Conservation (phyloP, 2,329 filamentous ascomycete genomes). For the Bipolaris cookei region DNA sequence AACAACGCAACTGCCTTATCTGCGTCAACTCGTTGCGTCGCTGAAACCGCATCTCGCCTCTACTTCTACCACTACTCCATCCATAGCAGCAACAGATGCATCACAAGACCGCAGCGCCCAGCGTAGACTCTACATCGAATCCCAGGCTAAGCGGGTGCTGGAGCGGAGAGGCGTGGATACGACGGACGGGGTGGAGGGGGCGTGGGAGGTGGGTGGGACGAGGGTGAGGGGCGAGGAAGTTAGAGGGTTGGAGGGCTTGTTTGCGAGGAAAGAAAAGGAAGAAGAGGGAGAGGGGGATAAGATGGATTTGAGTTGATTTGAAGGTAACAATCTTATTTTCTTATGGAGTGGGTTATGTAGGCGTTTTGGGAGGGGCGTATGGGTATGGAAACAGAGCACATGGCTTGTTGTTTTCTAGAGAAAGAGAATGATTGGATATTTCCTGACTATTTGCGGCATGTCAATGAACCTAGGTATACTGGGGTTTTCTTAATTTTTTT, state of each 20-base stretch:
- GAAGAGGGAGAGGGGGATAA: constrained; percentile 22
- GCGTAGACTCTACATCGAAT: constrained; percentile 82
- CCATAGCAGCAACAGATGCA: background rate
- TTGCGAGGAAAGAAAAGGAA: constrained; percentile 10
- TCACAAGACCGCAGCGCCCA: constrained; percentile 60
- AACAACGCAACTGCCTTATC: constrained; percentile 79
- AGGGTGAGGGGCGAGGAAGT: constrained; percentile 39
- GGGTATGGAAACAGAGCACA: background rate
- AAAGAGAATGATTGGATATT: too few species aligned
- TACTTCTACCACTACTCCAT: constrained; percentile 45
- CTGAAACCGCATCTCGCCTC: constrained; percentile 67
- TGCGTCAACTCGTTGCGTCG: constrained; percentile 72
- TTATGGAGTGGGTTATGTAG: too few species aligned
- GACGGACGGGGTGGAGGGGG: constrained; percentile 44
- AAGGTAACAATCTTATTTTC: too few species aligned
- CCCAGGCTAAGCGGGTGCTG: constrained; percentile 76
- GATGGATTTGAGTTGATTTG: constrained; percentile 33
- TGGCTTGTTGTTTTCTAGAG: background rate
- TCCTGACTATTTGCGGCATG: too few species aligned
- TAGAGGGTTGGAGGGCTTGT: constrained; percentile 39
- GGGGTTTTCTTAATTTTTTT: background rate
- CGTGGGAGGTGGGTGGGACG: constrained; percentile 26
- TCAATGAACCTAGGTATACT: background rate
- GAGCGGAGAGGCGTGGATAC: constrained; percentile 73
- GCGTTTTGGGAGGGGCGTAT: background rate